Evolutionary conservation across 2,329 filamentous ascomycete species (phyloP).

Genomic region (Helotiales sp.): DNA sequence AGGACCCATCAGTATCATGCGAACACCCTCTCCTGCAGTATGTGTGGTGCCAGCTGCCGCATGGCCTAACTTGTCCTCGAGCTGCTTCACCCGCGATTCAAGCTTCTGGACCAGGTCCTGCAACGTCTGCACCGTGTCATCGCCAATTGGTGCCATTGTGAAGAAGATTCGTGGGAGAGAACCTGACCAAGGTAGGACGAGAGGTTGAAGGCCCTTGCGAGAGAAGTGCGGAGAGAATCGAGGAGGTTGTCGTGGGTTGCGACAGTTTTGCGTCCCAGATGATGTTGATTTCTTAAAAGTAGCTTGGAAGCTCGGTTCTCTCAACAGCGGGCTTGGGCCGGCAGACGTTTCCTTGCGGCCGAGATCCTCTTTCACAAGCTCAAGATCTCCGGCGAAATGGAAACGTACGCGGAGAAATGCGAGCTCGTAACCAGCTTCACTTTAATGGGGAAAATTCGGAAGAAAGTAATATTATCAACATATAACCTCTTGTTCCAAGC

Average conservation of each 20-base stretch:
- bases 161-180: conserved; percentile 26
- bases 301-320: conserved; percentile 17
- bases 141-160: conserved; percentile 85
- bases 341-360: conserved; percentile 15
- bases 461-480: neutral
- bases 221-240: conserved; percentile 1
- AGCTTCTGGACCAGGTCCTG: conserved; percentile 82
- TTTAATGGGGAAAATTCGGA: neutral
- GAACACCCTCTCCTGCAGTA: conserved; percentile 64
- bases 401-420: neutral
- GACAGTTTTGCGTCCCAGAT: conserved; percentile 17
- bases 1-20: conserved; percentile 97
- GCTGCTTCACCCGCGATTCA: conserved; percentile 80
- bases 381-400: neutral
- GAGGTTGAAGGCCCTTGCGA: conserved; percentile 9
- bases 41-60: conserved; percentile 54
- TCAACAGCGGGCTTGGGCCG: conserved; percentile 1
- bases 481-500: neutral
- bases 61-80: conserved; percentile 70
- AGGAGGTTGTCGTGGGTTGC: conserved; percentile 17
- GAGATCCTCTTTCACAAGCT: conserved; percentile 3
- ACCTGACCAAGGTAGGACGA: conserved; percentile 31
- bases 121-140: conserved; percentile 76
- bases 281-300: conserved; percentile 18
- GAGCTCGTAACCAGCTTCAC: neutral